phyloP scores from a whole-genome alignment of 2,329 filamentous ascomycete species.

The Zymoseptoria ardabiliae region DNA sequence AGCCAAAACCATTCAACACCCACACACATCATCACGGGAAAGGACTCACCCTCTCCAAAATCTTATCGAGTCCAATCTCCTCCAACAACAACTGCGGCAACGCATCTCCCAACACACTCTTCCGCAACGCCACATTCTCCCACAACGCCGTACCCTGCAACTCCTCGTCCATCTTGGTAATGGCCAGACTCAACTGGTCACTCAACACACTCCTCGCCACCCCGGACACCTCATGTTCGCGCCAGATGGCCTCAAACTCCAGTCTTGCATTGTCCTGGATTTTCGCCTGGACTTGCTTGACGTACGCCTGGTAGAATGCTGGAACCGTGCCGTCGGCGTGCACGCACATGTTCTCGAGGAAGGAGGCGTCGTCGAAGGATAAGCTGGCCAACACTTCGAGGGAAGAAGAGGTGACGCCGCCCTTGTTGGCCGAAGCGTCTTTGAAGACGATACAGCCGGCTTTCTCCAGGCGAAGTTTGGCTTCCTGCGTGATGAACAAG shows the following conservation, averaged over 20 bases:
- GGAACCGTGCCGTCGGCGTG: constrained; percentile 68
- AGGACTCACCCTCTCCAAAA: constrained; percentile 63
- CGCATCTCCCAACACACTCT: constrained; percentile 73
- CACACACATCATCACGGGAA: not conserved
- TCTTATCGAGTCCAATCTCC: constrained; percentile 84
- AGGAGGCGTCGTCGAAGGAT: constrained; percentile 84
- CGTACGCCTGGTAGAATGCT: constrained; percentile 87
- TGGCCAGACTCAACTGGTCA: constrained; percentile 82
- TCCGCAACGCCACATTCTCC: constrained; percentile 71
- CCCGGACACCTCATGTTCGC: constrained; percentile 78
- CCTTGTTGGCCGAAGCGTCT: constrained; percentile 97
- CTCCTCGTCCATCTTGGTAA: constrained; percentile 95
- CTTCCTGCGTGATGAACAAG: constrained; percentile 96
- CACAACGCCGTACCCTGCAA: constrained; percentile 88
- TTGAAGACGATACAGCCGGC: constrained; percentile 96
- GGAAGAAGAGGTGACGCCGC: constrained; percentile 93
- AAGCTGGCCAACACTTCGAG: constrained; percentile 91
- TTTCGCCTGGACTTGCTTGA: constrained; percentile 80
- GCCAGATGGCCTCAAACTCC: constrained; percentile 98
- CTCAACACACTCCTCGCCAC: constrained; percentile 77
- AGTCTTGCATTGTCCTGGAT: constrained; percentile 87
- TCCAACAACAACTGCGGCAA: constrained; percentile 75
- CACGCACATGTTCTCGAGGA: constrained; percentile 91
- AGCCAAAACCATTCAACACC: not conserved
- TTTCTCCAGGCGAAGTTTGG: constrained; percentile 87